phyloP scores from a whole-genome alignment of 306 rosid genomes.

The Gillenia trifoliata region DNA sequence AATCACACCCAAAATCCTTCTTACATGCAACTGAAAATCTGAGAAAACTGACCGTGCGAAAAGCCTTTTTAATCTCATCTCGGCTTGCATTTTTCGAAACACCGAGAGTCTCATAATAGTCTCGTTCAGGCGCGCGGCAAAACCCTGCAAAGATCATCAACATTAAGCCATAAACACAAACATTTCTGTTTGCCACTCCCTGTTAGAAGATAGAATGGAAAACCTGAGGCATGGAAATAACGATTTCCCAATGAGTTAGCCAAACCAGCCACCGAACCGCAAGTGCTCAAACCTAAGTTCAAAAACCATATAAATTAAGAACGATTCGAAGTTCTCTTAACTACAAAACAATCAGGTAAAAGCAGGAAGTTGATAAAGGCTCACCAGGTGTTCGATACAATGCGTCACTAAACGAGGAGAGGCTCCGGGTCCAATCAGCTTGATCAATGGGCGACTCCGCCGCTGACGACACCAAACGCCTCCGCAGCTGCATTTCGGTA shows the following conservation, averaged over 20 bases:
- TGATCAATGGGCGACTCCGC: conserved; percentile 28
- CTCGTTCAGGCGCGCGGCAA: conserved; percentile 40
- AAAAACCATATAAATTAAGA: not conserved
- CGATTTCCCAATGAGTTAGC: conserved; percentile 29
- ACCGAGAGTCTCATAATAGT: conserved; percentile 69
- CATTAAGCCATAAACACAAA: not conserved
- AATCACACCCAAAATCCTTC: not conserved
- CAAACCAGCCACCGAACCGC: conserved; percentile 31
- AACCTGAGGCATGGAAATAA: conserved; percentile 69
- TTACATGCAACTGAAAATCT: not conserved
- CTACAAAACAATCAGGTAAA: not conserved
- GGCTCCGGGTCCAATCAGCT: conserved; percentile 20
- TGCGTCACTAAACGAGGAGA: conserved; percentile 29
- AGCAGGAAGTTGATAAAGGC: not conserved
- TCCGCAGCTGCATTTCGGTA: conserved; percentile 51
- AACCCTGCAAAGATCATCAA: conserved; percentile 27
- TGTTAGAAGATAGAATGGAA: not conserved
- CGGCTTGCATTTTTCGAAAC: conserved; percentile 59
- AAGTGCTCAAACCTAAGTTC: conserved; percentile 40
- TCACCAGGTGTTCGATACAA: conserved; percentile 40
- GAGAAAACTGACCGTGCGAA: conserved; percentile 55
- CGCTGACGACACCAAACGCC: conserved; percentile 44
- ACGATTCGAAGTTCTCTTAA: not conserved
- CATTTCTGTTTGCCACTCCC: not conserved
- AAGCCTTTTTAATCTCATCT: conserved; percentile 77